Evolutionary conservation across 331 rosid genomes (phyloP).

Genomic region (Arachis monticola): DNA sequence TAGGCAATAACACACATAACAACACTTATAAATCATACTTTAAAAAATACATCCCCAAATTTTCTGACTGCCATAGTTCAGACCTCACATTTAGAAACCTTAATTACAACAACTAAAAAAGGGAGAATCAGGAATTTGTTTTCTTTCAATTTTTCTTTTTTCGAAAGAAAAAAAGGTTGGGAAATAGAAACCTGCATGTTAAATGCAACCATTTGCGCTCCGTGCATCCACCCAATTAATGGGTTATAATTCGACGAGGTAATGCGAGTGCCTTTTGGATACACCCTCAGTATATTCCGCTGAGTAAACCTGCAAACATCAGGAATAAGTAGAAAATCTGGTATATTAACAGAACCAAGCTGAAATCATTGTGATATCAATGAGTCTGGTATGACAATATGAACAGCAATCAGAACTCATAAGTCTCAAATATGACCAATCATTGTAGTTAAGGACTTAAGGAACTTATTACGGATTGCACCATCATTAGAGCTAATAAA

Average conservation of each 20-base stretch:
- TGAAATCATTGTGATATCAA: no score
- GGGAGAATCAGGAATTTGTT: background rate
- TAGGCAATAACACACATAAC: conserved; percentile 7
- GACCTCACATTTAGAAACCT: conserved; percentile 28
- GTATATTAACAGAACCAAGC: no score
- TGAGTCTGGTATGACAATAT: no score
- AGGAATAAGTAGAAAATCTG: background rate
- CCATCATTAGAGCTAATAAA: conserved; percentile 7
- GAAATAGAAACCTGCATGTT: conserved; percentile 87
- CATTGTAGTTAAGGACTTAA: background rate
- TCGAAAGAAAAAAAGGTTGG: background rate
- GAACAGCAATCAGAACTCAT: background rate
- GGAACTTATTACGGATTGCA: conserved; percentile 8
- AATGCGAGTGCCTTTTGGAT: conserved; percentile 92
- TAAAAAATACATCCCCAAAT: conserved; percentile 8
- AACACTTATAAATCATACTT: conserved; percentile 15
- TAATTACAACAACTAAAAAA: background rate
- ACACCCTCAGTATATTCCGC: conserved; percentile 84
- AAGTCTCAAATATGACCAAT: background rate
- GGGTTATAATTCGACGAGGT: conserved; percentile 95
- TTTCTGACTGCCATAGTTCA: background rate
- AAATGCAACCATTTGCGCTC: conserved; percentile 99
- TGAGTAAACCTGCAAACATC: conserved; percentile 80
- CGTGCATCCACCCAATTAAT: conserved; percentile 92
- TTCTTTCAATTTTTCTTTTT: no score